Conservation (phyloP, 2,329 filamentous ascomycete species). For the Kalaharituber pfeilii region DNA sequence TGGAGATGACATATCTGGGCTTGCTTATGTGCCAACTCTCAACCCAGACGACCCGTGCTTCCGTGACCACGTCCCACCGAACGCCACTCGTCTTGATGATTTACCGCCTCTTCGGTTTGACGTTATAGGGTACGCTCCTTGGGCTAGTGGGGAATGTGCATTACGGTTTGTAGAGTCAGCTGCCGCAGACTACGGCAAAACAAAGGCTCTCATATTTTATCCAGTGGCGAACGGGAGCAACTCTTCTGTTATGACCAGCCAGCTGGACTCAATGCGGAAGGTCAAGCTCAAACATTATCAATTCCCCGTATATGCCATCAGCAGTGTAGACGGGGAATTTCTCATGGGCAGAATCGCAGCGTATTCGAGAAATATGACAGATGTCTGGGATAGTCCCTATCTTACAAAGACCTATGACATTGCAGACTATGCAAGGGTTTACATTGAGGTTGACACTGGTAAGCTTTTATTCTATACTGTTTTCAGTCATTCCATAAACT, state of each 20-base stretch:
- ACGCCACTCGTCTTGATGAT: constrained; percentile 55
- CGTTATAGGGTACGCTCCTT: constrained; percentile 69
- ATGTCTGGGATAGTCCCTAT: constrained; percentile 41
- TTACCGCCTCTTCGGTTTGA: constrained; percentile 53
- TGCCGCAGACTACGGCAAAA: constrained; percentile 39
- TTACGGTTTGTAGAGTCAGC: constrained; percentile 48
- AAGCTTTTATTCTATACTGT: constrained; percentile 32
- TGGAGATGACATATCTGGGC: constrained; percentile 32
- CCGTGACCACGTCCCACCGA: constrained; percentile 33
- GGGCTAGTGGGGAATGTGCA: constrained; percentile 60
- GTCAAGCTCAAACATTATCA: constrained; percentile 23
- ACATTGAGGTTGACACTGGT: constrained; percentile 28
- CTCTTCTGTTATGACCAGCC: constrained; percentile 45
- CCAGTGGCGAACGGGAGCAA: constrained; percentile 33
- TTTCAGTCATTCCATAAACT: not conserved
- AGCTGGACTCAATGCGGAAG: constrained; percentile 47
- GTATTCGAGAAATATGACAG: constrained; percentile 60
- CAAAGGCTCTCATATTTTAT: constrained; percentile 49
- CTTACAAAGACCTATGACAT: constrained; percentile 39
- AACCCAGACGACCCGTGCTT: not conserved
- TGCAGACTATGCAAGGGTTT: constrained; percentile 24
- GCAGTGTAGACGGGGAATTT: constrained; percentile 45
- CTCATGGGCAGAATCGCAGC: constrained; percentile 55
- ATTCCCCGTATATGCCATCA: constrained; percentile 71
- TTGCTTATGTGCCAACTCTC: constrained; percentile 73